phyloP scores from a whole-genome alignment of 176 grass and related monocot species.

The Bothriochloa decipiens region DNA sequence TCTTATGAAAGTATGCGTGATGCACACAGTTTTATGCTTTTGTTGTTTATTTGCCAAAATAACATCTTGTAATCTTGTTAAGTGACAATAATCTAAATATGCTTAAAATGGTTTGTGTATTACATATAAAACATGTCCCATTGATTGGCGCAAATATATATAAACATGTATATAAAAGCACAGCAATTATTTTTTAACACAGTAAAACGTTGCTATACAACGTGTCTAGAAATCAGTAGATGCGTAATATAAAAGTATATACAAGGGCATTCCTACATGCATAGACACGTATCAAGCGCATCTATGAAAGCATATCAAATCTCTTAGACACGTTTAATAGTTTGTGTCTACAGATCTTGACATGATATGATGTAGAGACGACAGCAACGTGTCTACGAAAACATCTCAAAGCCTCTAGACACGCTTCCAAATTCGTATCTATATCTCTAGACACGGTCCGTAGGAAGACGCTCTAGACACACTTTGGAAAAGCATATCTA shows the following conservation, averaged over 20 bases:
- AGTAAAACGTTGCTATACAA: no score
- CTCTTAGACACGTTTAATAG: no score
- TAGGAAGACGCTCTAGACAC: neutral
- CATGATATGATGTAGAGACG: neutral
- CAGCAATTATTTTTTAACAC: neutral
- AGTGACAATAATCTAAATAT: neutral
- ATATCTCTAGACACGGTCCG: neutral
- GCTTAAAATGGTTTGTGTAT: no score
- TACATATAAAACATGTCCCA: no score
- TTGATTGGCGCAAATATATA: neutral
- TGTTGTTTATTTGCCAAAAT: neutral
- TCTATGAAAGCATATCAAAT: neutral
- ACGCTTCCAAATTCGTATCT: no score
- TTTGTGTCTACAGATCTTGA: no score
- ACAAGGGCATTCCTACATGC: neutral
- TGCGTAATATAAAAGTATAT: neutral
- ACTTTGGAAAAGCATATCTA: neutral
- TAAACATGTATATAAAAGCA: neutral
- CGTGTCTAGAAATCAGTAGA: neutral
- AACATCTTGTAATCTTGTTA: neutral
- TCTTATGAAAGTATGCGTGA: no score
- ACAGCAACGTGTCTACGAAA: neutral
- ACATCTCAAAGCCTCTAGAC: neutral
- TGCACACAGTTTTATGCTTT: no score
- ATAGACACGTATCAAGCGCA: neutral